Base-by-base conservation (phyloP, 129 eudicot species). In the Mikania micrantha region DNA sequence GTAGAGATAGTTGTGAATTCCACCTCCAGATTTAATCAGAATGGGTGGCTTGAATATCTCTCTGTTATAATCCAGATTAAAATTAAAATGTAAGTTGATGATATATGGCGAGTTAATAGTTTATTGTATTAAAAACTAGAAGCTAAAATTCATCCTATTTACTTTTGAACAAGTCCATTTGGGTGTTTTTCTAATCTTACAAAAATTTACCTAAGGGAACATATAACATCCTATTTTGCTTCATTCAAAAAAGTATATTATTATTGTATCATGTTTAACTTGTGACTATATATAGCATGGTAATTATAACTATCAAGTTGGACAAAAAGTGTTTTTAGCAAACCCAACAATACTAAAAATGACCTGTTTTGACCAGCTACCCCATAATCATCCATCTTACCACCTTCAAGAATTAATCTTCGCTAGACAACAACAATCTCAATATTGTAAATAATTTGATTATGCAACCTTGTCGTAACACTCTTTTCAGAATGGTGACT, bases 21-120 rank as follows among this genome's bases (percentile, higher is more conserved):
- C 98, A 49, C 98, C 98, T 8, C 96, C 96, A n/a, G 90, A 81
- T 86, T 86, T 93, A 29, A 93, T 77, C 45, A 93, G 85, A 61
- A 87, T 58, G 4, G 98, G 98, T 48, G 87, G 77, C 83, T 86
- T 93, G 73, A 84, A 88, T 35, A 75, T 63, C 64, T 86, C 95
- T 35, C 92, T 88, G 87, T 25, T 49, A 75, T 60, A 50, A 34
- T 52, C 57, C 19, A 60, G 9, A 78, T 9, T 29, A 59, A 31
- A 16, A 28, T 7, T 20, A 38, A 49, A 38, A 27, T 4, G 31
- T 69, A 63, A 64, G 77, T 48, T 16, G 49, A 69, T 60, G 54
- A 27, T 20, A 47, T 15, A 22, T 29, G 41, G 7, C 25, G 32
- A 59, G 9, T 12, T 6, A 16, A 47, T 13, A 31, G 64, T 32